Base-by-base conservation (phyloP, 805 yeast genomes). In the Wickerhamiella azymoides region DNA sequence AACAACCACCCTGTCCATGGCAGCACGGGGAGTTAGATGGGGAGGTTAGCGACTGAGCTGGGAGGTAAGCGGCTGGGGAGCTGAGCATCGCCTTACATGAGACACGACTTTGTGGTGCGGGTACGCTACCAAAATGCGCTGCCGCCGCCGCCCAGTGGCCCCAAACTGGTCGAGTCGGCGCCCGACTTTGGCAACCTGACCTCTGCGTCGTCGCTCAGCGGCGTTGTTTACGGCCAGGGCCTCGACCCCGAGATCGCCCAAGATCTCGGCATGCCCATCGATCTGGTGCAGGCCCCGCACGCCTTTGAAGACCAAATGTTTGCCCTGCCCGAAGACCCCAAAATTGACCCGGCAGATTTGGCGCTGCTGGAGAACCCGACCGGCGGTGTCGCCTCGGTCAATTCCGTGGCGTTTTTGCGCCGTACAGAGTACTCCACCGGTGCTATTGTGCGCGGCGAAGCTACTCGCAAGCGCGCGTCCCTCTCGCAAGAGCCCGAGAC, bases 131-230 rank as follows among this genome's bases (percentile, higher is more conserved):
- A 76, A 49, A 92, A 92, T 61, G 82, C 77, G 56, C 69, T 92
- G 19, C 98, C 98, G 5, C 88, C 96, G 2, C 97, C 97, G 9
- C 81, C 89, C 19, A 71, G 92, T 50, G 85, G 94, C 39, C 96
- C 98, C 26, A 84, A 82, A 60, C 71, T 88, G 47, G 62, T 92
- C 45, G 73, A 77, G 42, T 74, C 78, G 52, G 66, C 62, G 25
- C 57, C 60, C 59, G 60, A 66, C 62, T 54, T 69, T 56, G 72
- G 73, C 43, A 59, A 65, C 14, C 66, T 71, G 33, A 70, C 71
- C 28, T 68, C 79, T 1, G 63, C 82, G 2, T 65, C 70, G 45
- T 69, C 84, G 46, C 65, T 89, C 52, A 71, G 86, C 2, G 74
- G 89, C 2, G 45, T 52, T 10, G 54, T 53, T 16, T 45, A 50